phyloP scores from a whole-genome alignment of 495 filamentous ascomycete species.

The Acidiella bohemica region DNA sequence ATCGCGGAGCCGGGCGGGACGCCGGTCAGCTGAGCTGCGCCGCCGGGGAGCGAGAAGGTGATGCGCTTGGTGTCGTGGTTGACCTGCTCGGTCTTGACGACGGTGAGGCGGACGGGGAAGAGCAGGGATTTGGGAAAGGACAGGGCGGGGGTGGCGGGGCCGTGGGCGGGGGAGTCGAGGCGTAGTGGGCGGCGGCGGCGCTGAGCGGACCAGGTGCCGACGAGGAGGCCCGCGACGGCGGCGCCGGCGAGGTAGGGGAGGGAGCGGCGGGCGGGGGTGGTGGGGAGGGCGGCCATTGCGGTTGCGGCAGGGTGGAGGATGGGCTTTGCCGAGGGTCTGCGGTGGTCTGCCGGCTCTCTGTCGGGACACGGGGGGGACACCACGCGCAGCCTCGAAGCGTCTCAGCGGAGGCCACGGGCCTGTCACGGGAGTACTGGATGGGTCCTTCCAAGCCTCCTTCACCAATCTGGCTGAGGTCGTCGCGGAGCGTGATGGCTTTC shows the following conservation, averaged over 20 bases:
- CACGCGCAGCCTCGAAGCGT: no score
- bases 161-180: slow-evolving; percentile 15
- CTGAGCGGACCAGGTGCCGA: slow-evolving; percentile 3
- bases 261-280: not conserved
- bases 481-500: no score
- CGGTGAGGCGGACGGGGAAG: slow-evolving; percentile 11
- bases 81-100: slow-evolving; percentile 12
- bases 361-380: no score
- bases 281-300: slow-evolving; percentile 1
- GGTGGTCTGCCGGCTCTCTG: no score
- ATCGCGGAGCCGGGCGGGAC: slow-evolving; percentile 15
- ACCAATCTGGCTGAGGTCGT: no score
- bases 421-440: no score
- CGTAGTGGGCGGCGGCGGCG: not conserved
- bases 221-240: not conserved
- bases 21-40: slow-evolving; percentile 10
- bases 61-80: slow-evolving; percentile 20
- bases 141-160: slow-evolving; percentile 5
- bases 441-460: no score
- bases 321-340: no score
- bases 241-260: slow-evolving; percentile 1
- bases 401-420: no score
- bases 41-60: slow-evolving; percentile 17
- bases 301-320: no score
- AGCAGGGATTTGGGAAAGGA: slow-evolving; percentile 15